Base-by-base conservation (phyloP, 1,284 basidiomycete genomes). In the Puccinia novopanici region DNA sequence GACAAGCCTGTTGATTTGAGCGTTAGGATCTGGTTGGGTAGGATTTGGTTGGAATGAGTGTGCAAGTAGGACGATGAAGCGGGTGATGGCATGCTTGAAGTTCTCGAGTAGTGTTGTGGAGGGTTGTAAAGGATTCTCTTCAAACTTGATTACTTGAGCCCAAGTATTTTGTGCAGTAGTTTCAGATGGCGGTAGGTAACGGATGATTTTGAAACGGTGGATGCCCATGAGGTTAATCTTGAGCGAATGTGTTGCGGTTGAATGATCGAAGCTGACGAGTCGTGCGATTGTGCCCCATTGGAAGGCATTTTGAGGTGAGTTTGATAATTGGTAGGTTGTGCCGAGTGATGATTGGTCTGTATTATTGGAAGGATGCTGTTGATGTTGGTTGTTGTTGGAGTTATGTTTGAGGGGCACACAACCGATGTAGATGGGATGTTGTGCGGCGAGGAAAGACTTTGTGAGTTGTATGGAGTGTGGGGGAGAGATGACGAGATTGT, bases 351-450 rank as follows among this genome's bases (percentile, higher is more conserved):
- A 34, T 34, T 34, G 34, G 34, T 34, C 4, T 34, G 5, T 27
- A 15, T 13, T 12, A 17, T 61, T 0, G 27, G 59, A 30, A 17
- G 45, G 37, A 75, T 30, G n/a, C 34, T n/a, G 30, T 34, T 40
- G 30, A 2, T 34, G 34, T 2, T 37, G 54, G 40, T 27, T 30
- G 24, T 45, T 12, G 48, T 68, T 77, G 8, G 12, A 22, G 4
- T 9, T 48, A 0, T 73, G 63, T 57, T 81, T 82, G 68, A 83
- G 75, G 13, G 83, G 83, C 1, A 82, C 81, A 77, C 82, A 83
- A 40, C 80, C 83, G 52, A 84, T 50, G 74, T 30, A 48, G 17
- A 59, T n/a, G 27, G 55, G 54, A 19, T 72, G 42, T 19, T 48
- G 61, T 15, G 24, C 13, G 22, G 22, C 40, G 30, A 42, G 59